Evolutionary conservation across 169 alveolate genomes (phyloP), one percentile per base, ranked within the genome.

Genomic region (Condylostoma magnum): DNA sequence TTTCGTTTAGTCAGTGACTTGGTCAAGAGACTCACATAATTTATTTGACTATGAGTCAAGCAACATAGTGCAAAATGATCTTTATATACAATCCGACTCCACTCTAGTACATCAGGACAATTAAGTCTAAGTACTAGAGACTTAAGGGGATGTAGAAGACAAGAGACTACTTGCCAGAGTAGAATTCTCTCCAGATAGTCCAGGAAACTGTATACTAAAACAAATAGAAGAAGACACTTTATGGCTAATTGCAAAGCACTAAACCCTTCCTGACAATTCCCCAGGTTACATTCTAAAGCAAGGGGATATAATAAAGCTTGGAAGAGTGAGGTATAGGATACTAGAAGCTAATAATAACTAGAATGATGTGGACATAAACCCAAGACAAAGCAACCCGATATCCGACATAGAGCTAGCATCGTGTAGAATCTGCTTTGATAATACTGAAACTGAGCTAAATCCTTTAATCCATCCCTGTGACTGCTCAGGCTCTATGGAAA

Each of bases 261-360:
- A n/a, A n/a, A n/a, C n/a, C n/a, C n/a, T n/a, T n/a, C n/a, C n/a
- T n/a, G n/a, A n/a, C n/a, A 4, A 72, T 27, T 33, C 51, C 28
- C 52, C 79, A 60, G 93, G 88, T 28, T 92, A 89, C 71, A 70
- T 69, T 65, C 79, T 92, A 37, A 67, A 77, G 46, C 68, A 77
- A 43, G 94, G 93, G 5, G 95, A 89, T 53, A 81, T 89, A 2
- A 76, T 92, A 5, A 92, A 92, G 73, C 76, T 92, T 15, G 97
- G 97, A 41, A 63, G 95, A 77, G 81, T 92, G 33, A 86, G 88
- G 48, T 92, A 80, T 60, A 77, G 70, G 44, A 86, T 92, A 4
- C 83, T 80, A 34, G 88, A 86, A 60, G 68, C 38, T 22, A 43
- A 30, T 36, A 55, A 34, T 34, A 55, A 57, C 25, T 48, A 72